These are phyloP conservation scores for Arxiozyma heterogenica DNA, from an alignment of 1,139 yeast genomes.

Conservation along the genomic window DNA sequence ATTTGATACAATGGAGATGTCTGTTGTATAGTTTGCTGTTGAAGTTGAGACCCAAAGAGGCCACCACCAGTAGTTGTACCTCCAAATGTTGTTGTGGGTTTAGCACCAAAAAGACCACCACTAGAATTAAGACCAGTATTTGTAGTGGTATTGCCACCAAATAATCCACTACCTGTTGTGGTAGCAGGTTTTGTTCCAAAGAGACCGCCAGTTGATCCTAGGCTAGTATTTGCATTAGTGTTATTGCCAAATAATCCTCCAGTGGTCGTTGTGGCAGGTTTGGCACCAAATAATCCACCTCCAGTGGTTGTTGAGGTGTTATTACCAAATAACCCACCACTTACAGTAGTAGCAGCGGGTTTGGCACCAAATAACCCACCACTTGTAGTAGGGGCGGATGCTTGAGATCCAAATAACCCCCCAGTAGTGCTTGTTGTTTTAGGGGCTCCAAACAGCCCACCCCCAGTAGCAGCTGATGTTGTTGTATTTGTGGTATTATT, in stretches of 20 bases:
- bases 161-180: not conserved
- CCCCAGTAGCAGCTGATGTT: slow-evolving; percentile 9
- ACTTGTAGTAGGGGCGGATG: slow-evolving; percentile 7
- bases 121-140: not conserved
- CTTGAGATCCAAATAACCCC: slow-evolving; percentile 6
- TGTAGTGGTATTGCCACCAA: not conserved
- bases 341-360: slow-evolving; percentile 8
- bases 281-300: slow-evolving; percentile 25
- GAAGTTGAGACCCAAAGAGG: not conserved
- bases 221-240: slow-evolving; percentile 10
- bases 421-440: slow-evolving; percentile 7
- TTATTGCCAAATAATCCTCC: slow-evolving; percentile 4
- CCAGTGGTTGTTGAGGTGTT: slow-evolving; percentile 10
- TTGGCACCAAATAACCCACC: slow-evolving; percentile 31
- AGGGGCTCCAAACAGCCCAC: slow-evolving; percentile 25
- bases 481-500: slow-evolving; percentile 8
- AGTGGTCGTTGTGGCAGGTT: slow-evolving; percentile 11
- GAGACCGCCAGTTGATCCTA: slow-evolving; percentile 14
- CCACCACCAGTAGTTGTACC: not conserved
- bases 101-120: not conserved
- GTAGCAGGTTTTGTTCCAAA: slow-evolving; percentile 3
- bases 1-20: slow-evolving; percentile 29
- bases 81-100: not conserved
- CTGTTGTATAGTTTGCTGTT: slow-evolving; percentile 23
- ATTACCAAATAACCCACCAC: slow-evolving; percentile 8